A percentile compares a stretch with the other conserved stretches of the same genome.
These are phyloP conservation scores for Zygotorulaspora florentina DNA, from an alignment of 805 yeast genomes.

Conservation along the genomic window DNA sequence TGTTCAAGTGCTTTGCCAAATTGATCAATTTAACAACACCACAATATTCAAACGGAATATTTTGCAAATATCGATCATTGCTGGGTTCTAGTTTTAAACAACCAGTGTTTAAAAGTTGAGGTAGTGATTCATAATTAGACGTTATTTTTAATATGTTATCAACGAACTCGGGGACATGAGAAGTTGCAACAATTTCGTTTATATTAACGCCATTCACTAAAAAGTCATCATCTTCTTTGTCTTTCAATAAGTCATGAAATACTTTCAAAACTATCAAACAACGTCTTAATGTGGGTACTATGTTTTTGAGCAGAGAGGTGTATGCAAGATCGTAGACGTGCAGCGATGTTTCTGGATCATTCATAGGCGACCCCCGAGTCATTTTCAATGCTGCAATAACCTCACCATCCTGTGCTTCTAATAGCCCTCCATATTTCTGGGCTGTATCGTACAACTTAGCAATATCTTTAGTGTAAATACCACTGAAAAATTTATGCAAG, in stretches of 20 bases:
- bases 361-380: conserved; percentile 11
- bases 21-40: conserved; percentile 50
- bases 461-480: conserved; percentile 11
- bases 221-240: conserved; percentile 24
- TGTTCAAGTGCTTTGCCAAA: conserved; percentile 45
- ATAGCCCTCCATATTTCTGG: conserved; percentile 5
- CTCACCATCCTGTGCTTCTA: conserved; percentile 5
- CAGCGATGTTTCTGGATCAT: conserved; percentile 10
- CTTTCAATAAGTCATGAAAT: conserved; percentile 30
- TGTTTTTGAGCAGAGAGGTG: conserved; percentile 20
- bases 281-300: conserved; percentile 30
- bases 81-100: conserved; percentile 7
- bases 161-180: conserved; percentile 11
- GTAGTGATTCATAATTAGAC: conserved; percentile 16
- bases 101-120: conserved; percentile 9
- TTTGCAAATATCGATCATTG: conserved; percentile 15
- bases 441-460: conserved; percentile 9
- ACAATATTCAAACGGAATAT: conserved; percentile 44
- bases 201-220: conserved; percentile 24
- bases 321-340: conserved; percentile 21
- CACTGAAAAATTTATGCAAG: conserved; percentile 16
- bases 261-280: conserved; percentile 33
- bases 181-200: conserved; percentile 10
- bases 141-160: conserved; percentile 14
- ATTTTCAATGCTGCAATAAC: conserved; percentile 9